These are phyloP conservation scores for Epichloe gansuensis DNA, from an alignment of 2,329 filamentous ascomycete genomes.

Conservation along the genomic window DNA sequence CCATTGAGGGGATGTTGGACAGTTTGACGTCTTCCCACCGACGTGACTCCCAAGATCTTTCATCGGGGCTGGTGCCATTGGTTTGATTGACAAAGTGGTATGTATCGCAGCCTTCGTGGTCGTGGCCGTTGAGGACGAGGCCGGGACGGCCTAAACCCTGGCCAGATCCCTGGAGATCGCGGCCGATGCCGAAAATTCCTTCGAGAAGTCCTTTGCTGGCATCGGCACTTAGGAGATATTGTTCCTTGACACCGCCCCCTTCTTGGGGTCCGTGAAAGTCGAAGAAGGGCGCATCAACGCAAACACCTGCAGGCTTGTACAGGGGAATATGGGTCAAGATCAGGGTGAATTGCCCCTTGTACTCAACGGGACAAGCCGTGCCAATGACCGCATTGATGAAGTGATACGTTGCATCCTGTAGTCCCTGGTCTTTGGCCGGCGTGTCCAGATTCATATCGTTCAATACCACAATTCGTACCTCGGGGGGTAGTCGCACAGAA, in stretches of 20 bases:
- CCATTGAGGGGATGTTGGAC: slow-evolving; percentile 26
- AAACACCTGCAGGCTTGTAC: slow-evolving; percentile 70
- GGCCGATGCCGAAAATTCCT: slow-evolving; percentile 68
- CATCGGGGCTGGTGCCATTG: slow-evolving; percentile 23
- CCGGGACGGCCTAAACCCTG: slow-evolving; percentile 57
- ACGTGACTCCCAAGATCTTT: slow-evolving; percentile 37
- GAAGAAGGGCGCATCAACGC: slow-evolving; percentile 74
- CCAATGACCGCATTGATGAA: slow-evolving; percentile 62
- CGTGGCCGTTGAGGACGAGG: slow-evolving; percentile 81
- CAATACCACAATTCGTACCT: slow-evolving; percentile 70
- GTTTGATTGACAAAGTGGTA: slow-evolving; percentile 68
- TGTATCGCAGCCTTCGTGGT: slow-evolving; percentile 87
- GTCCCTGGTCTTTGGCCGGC: slow-evolving; percentile 51
- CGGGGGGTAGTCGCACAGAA: slow-evolving; percentile 43
- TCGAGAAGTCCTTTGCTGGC: slow-evolving; percentile 67
- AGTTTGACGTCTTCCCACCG: slow-evolving; percentile 33
- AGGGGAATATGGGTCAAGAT: slow-evolving; percentile 87
- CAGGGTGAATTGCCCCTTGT: slow-evolving; percentile 59
- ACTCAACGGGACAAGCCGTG: slow-evolving; percentile 46
- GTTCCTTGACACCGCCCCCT: slow-evolving; percentile 66
- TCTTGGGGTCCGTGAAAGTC: slow-evolving; percentile 57
- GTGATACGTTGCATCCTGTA: slow-evolving; percentile 65
- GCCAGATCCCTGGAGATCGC: slow-evolving; percentile 42
- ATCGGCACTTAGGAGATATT: slow-evolving; percentile 72
- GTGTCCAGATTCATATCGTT: slow-evolving; percentile 93